Percentiles rank a stretch among this genome's conserved stretches.
Conservation (phyloP, 495 filamentous ascomycete genomes). For the Cudoniella acicularis region DNA sequence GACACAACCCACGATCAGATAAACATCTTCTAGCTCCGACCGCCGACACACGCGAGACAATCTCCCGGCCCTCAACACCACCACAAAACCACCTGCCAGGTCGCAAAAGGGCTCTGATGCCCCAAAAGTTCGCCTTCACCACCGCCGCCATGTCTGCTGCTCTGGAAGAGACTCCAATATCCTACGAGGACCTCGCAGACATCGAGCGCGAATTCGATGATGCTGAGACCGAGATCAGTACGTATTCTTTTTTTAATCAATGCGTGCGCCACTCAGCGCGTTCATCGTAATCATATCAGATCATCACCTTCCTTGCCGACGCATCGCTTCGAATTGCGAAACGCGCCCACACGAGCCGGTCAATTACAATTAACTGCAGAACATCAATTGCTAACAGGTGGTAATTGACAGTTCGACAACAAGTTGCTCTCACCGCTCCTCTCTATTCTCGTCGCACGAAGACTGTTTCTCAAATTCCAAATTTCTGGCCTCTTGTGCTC, state of each 20-base stretch:
- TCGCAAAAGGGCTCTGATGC: slow-evolving; percentile 9
- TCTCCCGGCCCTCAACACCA: background rate
- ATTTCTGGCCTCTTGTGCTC: slow-evolving; percentile 89
- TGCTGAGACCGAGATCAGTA: slow-evolving; percentile 66
- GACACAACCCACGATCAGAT: background rate
- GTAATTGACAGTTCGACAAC: slow-evolving; percentile 49
- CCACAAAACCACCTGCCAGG: background rate
- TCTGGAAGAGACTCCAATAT: slow-evolving; percentile 38
- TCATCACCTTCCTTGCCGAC: background rate
- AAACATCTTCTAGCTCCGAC: background rate
- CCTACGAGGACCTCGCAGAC: slow-evolving; percentile 54
- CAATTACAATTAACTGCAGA: too few relatives aligned
- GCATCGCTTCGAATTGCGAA: background rate
- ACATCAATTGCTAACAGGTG: background rate
- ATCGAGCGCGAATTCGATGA: slow-evolving; percentile 70
- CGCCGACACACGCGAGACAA: background rate
- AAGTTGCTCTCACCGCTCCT: slow-evolving; percentile 46
- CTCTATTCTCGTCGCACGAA: slow-evolving; percentile 71
- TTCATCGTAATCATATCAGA: slow-evolving; percentile 10
- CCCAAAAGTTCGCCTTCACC: slow-evolving; percentile 25
- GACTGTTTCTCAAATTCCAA: slow-evolving; percentile 61
- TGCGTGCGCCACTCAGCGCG: background rate
- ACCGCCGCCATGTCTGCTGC: slow-evolving; percentile 38
- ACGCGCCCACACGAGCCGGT: too few relatives aligned
- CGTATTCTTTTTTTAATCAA: slow-evolving; percentile 26